Percentiles rank a stretch among this genome's conserved stretches.
Evolutionary conservation across 352 stramenopile species (phyloP).

Genomic region (Globisporangium megalacanthum): DNA sequence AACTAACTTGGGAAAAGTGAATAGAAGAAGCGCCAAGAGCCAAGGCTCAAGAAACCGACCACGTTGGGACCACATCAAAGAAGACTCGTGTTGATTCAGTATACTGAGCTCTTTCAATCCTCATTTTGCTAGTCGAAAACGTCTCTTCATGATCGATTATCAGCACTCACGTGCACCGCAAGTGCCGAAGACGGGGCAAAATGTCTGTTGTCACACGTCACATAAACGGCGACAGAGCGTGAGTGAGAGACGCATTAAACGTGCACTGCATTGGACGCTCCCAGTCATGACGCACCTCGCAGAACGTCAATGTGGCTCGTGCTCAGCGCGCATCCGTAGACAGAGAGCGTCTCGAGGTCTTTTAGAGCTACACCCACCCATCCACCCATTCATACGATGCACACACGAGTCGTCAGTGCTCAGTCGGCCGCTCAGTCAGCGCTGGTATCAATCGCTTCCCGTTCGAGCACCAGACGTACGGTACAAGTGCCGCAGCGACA

Average conservation of each 20-base stretch:
- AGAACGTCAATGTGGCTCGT: slow-evolving; percentile 46
- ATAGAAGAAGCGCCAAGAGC: too few species aligned
- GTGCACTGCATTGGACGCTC: not conserved
- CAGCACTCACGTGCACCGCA: slow-evolving; percentile 37
- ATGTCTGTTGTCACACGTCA: slow-evolving; percentile 19
- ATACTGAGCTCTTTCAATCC: too few species aligned
- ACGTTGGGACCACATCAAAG: too few species aligned
- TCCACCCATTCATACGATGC: not conserved
- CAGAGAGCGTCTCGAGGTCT: slow-evolving; percentile 42
- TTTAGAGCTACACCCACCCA: slow-evolving; percentile 31
- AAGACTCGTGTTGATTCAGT: too few species aligned
- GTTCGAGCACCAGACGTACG: slow-evolving; percentile 22
- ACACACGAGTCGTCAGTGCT: not conserved
- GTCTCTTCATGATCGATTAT: not conserved
- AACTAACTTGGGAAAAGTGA: too few species aligned
- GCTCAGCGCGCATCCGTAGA: slow-evolving; percentile 49
- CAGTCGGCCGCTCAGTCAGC: not conserved
- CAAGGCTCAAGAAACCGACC: too few species aligned
- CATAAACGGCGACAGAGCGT: not conserved
- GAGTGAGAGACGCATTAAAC: slow-evolving; percentile 1
- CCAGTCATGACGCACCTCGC: slow-evolving; percentile 23
- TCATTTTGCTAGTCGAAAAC: too few species aligned
- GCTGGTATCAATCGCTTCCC: not conserved
- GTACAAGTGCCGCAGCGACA: slow-evolving; percentile 67
- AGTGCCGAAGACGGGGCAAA: slow-evolving; percentile 34